Evolutionary conservation across 2,329 filamentous ascomycete species (phyloP).

Genomic region (Ramularia collo-cygni): DNA sequence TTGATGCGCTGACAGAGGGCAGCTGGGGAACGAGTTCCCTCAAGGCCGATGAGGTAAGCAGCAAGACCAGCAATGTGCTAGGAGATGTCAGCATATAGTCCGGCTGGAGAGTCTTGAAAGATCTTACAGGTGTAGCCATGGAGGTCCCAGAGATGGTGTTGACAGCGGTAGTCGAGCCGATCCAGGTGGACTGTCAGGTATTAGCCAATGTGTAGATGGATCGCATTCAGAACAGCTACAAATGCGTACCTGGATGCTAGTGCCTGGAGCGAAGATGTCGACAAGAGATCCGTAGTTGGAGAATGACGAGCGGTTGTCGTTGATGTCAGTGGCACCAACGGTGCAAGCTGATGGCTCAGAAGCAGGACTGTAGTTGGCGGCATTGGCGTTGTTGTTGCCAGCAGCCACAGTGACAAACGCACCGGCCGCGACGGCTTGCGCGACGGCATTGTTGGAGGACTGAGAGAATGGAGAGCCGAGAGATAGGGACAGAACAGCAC

Average conservation of each 20-base stretch:
- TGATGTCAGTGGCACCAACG: conserved; percentile 31
- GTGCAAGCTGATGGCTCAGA: conserved; percentile 29
- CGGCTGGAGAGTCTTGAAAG: too few relatives aligned
- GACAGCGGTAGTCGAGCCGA: conserved; percentile 39
- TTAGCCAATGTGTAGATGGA: too few relatives aligned
- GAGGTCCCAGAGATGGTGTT: conserved; percentile 44
- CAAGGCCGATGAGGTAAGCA: conserved; percentile 19
- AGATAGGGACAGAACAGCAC: conserved; percentile 32
- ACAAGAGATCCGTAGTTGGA: conserved; percentile 35
- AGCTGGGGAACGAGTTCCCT: conserved; percentile 12
- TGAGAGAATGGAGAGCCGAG: conserved; percentile 33
- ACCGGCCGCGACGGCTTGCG: conserved; percentile 30
- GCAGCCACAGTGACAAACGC: conserved; percentile 35
- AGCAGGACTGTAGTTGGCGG: conserved; percentile 27
- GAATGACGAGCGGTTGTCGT: conserved; percentile 31
- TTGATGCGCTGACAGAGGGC: conserved; percentile 14
- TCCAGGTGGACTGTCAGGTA: conserved; percentile 47
- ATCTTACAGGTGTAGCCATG: conserved; percentile 35
- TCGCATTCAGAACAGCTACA: too few relatives aligned
- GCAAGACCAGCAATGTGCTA: conserved; percentile 24
- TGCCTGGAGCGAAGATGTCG: conserved; percentile 43
- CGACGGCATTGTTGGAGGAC: conserved; percentile 34
- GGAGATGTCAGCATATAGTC: too few relatives aligned
- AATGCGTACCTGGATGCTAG: too few relatives aligned
- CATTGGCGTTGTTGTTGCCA: conserved; percentile 30